Conservation (phyloP, 1,284 basidiomycete species). For the Trichosporon sp. region DNA sequence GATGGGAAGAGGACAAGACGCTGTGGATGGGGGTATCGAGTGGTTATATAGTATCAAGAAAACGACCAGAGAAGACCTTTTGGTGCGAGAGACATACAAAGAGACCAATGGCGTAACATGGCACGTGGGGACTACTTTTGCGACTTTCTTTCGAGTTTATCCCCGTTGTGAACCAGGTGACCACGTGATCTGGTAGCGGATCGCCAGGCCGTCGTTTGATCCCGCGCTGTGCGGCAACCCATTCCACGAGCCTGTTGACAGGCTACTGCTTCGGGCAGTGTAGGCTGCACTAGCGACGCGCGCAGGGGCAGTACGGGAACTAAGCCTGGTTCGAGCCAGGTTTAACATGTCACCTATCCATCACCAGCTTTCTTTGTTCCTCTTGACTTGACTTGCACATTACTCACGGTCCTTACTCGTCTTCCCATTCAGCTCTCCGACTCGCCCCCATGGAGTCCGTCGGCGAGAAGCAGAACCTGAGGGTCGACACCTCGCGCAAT, state of each 20-base stretch:
- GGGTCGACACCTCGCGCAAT: constrained; percentile 1
- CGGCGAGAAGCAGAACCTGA: constrained; percentile 24
- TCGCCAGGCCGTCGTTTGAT: background rate
- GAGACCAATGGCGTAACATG: constrained; percentile 2
- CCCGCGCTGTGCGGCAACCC: background rate
- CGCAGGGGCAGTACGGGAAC: constrained; percentile 10
- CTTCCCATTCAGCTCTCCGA: background rate
- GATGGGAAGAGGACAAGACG: constrained; percentile 18
- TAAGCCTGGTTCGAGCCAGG: background rate
- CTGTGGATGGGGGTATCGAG: constrained; percentile 17
- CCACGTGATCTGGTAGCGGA: background rate
- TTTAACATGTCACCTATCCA: background rate
- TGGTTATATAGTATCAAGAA: constrained; percentile 19
- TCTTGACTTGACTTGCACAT: constrained; percentile 7
- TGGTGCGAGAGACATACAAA: constrained; percentile 3
- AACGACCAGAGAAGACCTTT: constrained; percentile 4
- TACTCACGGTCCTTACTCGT: constrained; percentile 18
- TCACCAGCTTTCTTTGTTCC: constrained; percentile 2
- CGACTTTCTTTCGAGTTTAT: background rate
- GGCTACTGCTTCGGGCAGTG: constrained; percentile 8
- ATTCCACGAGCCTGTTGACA: constrained; percentile 6
- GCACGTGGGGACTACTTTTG: background rate
- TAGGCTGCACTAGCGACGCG: background rate
- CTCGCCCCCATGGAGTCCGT: constrained; percentile 17
- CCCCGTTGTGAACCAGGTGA: background rate